These are phyloP conservation scores for Margaritispora aquatica DNA, from an alignment of 495 filamentous ascomycete species.

Conservation along the genomic window DNA sequence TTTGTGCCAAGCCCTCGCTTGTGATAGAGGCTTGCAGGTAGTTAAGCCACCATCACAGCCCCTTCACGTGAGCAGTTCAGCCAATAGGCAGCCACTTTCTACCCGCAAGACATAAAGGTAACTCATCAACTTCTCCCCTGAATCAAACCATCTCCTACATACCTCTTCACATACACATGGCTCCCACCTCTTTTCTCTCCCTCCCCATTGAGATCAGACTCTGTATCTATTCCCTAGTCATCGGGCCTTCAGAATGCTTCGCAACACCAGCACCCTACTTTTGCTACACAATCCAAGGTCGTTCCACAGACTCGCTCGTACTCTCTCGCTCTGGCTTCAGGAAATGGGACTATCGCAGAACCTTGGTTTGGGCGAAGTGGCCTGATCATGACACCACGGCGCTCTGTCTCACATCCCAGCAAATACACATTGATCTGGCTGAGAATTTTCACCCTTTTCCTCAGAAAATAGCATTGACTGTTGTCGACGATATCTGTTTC, in stretches of 20 bases:
- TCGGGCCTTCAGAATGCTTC: background rate
- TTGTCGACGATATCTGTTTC: background rate
- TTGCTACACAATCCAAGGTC: background rate
- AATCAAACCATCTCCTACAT: too few relatives aligned
- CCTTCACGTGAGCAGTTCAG: too few relatives aligned
- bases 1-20: too few relatives aligned
- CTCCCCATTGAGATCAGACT: background rate
- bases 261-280: background rate
- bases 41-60: too few relatives aligned
- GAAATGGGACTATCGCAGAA: background rate
- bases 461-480: background rate
- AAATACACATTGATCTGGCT: background rate
- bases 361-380: too few relatives aligned
- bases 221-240: background rate
- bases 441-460: background rate
- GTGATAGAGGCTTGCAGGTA: too few relatives aligned
- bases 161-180: too few relatives aligned
- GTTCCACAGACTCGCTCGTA: background rate
- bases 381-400: background rate
- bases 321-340: background rate
- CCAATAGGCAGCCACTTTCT: too few relatives aligned
- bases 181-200: too few relatives aligned
- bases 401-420: background rate
- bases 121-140: too few relatives aligned
- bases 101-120: too few relatives aligned